Base-by-base conservation (phyloP, 495 filamentous ascomycete species). In the Penicillium soppii region DNA sequence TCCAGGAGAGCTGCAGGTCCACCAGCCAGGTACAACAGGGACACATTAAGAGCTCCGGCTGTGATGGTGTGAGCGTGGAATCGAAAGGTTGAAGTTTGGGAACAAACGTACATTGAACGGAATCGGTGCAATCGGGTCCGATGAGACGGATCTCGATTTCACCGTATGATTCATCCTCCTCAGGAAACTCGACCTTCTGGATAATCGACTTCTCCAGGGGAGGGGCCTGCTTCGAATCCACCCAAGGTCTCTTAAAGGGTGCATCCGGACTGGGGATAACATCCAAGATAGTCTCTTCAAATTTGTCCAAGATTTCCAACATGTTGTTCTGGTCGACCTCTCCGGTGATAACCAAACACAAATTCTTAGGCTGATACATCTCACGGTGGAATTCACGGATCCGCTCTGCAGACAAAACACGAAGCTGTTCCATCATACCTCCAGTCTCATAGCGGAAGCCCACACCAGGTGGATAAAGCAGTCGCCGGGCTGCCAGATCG, bases 341-440 rank as follows among this genome's bases (percentile, higher is more conserved):
- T 45, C 94, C 94, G 42, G 92, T 84, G 43, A 99, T 82, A 27
- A 97, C 77, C 44, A 97, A 65, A 56, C 92, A 95, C 54, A 99
- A 70, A 62, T 99, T 99, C 62, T 90, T 95, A 7, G 95, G 94
- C 59, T 96, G 92, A 59, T 99, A 99, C 95, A 99, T 99, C 47
- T 91, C 87, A 44, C 85, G 85, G 66, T 99, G 94, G 68, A 96
- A 99, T 25, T 80, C 81, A 7, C 95, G 84, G 58, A 99, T 99
- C 16, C 90, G 83, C 43, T 97, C 87, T 3, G 90, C 85, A 2
- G 89, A 91, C 35, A 99, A 66, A 16, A 90, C 85, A 41, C 94
- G 82, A 17, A 99, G 78, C 37, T 87, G 83, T 59, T 95, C 88
- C 87, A 94, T 95, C 87, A 97, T 90, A 36, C 94, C 94, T 1